Percentiles rank a stretch among this genome's conserved stretches.
These are phyloP conservation scores for Balakata baccata DNA, from an alignment of 345 rosid species.

Conservation along the genomic window DNA sequence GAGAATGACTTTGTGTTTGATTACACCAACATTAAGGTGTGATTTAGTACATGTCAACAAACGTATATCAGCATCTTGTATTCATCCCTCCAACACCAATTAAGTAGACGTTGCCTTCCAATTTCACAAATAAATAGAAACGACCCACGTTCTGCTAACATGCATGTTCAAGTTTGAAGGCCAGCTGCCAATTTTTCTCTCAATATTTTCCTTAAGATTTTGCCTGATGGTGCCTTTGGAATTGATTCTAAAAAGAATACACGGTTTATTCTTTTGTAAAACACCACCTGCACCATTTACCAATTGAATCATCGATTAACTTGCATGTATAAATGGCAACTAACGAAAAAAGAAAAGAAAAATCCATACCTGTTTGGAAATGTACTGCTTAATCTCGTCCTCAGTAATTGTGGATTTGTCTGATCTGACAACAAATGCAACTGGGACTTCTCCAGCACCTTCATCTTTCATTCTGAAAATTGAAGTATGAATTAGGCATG, in stretches of 20 bases:
- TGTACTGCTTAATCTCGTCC: slow-evolving; percentile 22
- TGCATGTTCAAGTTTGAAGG: slow-evolving; percentile 2
- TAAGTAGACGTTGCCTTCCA: neutral
- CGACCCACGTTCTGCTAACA: neutral
- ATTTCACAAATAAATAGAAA: neutral
- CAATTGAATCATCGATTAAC: neutral
- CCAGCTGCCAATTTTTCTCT: slow-evolving; percentile 20
- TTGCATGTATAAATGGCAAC: no score
- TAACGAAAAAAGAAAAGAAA: neutral
- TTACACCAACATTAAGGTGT: neutral
- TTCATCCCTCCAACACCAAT: neutral
- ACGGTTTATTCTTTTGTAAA: slow-evolving; percentile 24
- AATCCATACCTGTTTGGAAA: slow-evolving; percentile 25
- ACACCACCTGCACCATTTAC: slow-evolving; percentile 27
- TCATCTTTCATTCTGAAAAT: slow-evolving; percentile 26
- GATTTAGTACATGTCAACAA: neutral
- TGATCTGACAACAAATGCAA: slow-evolving; percentile 29
- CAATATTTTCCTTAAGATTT: slow-evolving; percentile 24
- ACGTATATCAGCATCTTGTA: neutral
- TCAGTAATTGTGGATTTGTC: slow-evolving; percentile 14
- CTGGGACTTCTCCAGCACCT: slow-evolving; percentile 26
- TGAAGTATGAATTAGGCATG: neutral
- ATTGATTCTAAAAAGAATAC: slow-evolving; percentile 26
- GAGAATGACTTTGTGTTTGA: no score
- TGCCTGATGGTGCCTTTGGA: slow-evolving; percentile 38